phyloP scores from a whole-genome alignment of 1,139 yeast genomes.

The Candida dubliniensis region DNA sequence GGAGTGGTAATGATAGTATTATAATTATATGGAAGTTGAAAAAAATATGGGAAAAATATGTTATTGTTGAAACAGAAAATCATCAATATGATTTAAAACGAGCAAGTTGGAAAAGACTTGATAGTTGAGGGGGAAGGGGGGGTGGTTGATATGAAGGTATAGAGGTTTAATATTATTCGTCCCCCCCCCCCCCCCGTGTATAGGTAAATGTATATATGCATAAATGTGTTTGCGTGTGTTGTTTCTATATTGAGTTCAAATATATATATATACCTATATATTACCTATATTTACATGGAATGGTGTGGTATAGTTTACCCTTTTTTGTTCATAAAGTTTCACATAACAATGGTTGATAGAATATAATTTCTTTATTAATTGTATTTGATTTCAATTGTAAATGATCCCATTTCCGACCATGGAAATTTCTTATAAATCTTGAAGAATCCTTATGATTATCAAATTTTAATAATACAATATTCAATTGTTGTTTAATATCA shows the following conservation, averaged over 20 bases:
- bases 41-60: slow-evolving; percentile 85
- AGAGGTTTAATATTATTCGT: no score
- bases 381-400: slow-evolving; percentile 18
- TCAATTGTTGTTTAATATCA: slow-evolving; percentile 30
- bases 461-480: slow-evolving; percentile 46
- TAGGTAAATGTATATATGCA: no score
- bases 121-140: no score
- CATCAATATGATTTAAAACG: slow-evolving; percentile 25
- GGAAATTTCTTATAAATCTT: slow-evolving; percentile 54
- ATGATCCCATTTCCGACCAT: slow-evolving; percentile 48
- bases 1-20: slow-evolving; percentile 70
- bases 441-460: slow-evolving; percentile 47
- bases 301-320: neutral
- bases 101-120: slow-evolving; percentile 77
- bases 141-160: no score
- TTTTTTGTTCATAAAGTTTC: slow-evolving; percentile 27
- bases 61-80: slow-evolving; percentile 46
- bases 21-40: slow-evolving; percentile 70
- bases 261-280: neutral
- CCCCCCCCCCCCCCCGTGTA: no score
- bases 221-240: no score
- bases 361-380: slow-evolving; percentile 18
- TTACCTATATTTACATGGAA: slow-evolving; percentile 1
- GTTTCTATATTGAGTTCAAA: neutral
- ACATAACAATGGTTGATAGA: slow-evolving; percentile 42